These are phyloP conservation scores for Paramecium biaurelia DNA, from an alignment of 73 alveolate species.

Conservation along the genomic window DNA sequence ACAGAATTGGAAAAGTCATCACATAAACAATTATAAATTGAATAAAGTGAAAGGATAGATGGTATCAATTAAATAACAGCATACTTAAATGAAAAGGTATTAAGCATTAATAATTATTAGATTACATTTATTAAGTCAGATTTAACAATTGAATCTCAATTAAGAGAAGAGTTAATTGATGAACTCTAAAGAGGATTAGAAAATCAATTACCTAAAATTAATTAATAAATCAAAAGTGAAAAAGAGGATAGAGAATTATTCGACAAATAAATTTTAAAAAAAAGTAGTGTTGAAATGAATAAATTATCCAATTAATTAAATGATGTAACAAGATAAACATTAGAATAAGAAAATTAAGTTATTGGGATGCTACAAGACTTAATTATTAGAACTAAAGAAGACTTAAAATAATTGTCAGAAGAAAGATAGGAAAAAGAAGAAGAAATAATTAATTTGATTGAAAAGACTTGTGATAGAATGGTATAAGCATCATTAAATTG, in stretches of 20 bases:
- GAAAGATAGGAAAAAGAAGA: slow-evolving; percentile 5
- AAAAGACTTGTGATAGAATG: slow-evolving; percentile 23
- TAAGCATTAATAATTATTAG: background rate
- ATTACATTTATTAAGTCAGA: background rate
- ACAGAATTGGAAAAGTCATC: background rate
- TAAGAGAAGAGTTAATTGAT: background rate
- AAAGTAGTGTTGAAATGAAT: background rate
- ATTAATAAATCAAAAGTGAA: background rate
- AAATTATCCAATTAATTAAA: background rate
- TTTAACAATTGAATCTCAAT: background rate
- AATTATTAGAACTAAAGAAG: background rate
- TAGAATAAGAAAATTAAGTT: background rate
- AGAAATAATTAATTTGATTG: background rate
- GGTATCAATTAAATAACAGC: background rate
- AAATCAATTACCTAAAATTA: background rate
- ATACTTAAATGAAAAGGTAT: slow-evolving; percentile 25
- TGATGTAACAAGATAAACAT: background rate
- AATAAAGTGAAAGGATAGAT: background rate
- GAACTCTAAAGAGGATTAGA: background rate
- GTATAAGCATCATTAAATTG: background rate
- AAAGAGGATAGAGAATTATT: background rate
- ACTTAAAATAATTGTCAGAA: background rate
- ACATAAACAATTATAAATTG: background rate
- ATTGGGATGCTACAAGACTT: background rate
- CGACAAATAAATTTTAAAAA: background rate